Evolutionary conservation across 2,329 filamentous ascomycete species (phyloP), one percentile per base, ranked within the genome.

Genomic region (Aspergillus fumigatus): DNA sequence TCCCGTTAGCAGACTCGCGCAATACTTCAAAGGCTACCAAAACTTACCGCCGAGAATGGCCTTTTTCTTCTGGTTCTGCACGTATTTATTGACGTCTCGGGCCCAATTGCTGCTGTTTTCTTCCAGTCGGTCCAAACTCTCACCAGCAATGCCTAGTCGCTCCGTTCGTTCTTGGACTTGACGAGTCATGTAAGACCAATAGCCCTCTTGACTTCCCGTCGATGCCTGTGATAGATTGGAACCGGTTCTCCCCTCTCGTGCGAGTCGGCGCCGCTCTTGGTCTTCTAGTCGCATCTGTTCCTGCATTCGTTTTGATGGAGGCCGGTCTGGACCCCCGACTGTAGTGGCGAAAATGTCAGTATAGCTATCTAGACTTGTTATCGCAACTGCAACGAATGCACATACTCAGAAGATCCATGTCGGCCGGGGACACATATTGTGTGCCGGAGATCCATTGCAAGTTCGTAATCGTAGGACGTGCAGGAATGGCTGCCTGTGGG

Each of bases 391-490:
- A 55, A 35, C 4, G 41, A 9, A 19, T 53, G 14, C 25, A 68
- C 75, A 64, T 72, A 80, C 79, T 94, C 1, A 99, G 79, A 2
- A 96, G 76, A 68, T 97, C 94, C 67, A 99, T 85, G 67, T 99
- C 94, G 1, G 87, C 81, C 0, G 90, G 88, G 1, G 90, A 91
- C 48, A 99, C 83, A 65, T 95, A 89, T 73, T 97, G 93, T 1
- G 93, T 97, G 3, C 94, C 94, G 0, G 92, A 89, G 52, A 99
- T 91, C 94, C 94, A 99, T 75, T 97, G 92, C 40, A 99, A 75
- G 67, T 95, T 96, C 21, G 90, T 95, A 58, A 99, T 99, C 0
- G 92, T 96, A 1, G 94, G 94, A 2, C 94, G 85, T 11, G 90
- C 82, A 1, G 92, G 93, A 23, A 89, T 82, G 17, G 83, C 70